Evolutionary conservation across 768 basidiomycete genomes (phyloP), one percentile per base, ranked within the genome.

Genomic region (Cystofilobasidium ferigula): DNA sequence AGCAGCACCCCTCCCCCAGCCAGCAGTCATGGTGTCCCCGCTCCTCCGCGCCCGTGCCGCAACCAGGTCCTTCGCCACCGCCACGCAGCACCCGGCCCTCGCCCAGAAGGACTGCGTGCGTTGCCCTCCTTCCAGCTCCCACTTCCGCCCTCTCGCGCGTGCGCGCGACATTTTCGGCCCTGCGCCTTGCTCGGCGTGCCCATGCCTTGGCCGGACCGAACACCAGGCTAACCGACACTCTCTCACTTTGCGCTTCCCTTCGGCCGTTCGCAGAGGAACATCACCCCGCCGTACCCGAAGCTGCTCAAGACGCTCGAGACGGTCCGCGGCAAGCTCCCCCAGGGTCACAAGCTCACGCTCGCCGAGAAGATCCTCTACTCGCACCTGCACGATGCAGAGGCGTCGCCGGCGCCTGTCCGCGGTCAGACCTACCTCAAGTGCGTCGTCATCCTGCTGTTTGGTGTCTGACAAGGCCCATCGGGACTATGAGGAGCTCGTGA

Each of bases 311-410:
- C 86, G 57, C 82, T 95, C 63, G 79, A 82, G 61, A 77, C 77
- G 61, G 88, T 90, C 61, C 84, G 87, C 51, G 74, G 80, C 62
- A 77, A 87, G 53, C 81, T 98, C 63, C 78, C 80, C 70, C 80
- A 84, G 70, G 70, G 70, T 5, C 80, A 85, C 62, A 93, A 92
- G 42, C 78, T 99, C 62, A 90, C 92, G 2, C 81, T 99, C n/a
- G 87, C 93, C 26, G 95, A 99, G 78, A 99, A 99, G 81, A 93
- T 98, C 48, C 81, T 99, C 35, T 98, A 95, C 78, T 86, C 89
- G 71, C 95, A 99, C 77, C 79, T 97, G 62, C 77, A 83, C 69
- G 82, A 94, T 71, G 89, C 89, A 5, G 83, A 86, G 64, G 79
- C 62, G 77, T 93, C 56, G 81, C 81, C 40, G 77, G 81, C 53